These are phyloP conservation scores for Lactarius akahatsu DNA, from an alignment of 768 basidiomycete species.

Conservation along the genomic window DNA sequence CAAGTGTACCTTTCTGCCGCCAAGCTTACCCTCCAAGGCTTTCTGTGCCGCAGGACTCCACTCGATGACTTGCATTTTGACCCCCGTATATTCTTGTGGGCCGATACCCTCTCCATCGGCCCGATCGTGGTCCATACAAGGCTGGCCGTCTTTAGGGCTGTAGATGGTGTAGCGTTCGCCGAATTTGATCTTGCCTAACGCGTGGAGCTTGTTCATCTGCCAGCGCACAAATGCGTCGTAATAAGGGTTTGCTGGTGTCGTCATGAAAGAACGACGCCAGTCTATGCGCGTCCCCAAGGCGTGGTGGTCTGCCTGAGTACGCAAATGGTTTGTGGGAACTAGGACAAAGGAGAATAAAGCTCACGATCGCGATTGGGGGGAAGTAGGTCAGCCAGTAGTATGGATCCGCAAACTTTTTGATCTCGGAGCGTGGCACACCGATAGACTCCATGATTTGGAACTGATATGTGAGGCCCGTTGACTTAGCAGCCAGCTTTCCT, in stretches of 20 bases:
- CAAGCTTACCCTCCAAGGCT: constrained; percentile 64
- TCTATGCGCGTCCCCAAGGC: constrained; percentile 93
- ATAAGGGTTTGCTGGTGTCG: constrained; percentile 94
- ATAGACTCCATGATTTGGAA: constrained; percentile 99
- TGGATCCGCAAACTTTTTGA: constrained; percentile 98
- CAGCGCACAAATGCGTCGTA: constrained; percentile 97
- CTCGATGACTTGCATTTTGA: constrained; percentile 91
- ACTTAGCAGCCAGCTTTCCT: constrained; percentile 90
- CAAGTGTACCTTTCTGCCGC: constrained; percentile 80
- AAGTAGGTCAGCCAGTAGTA: constrained; percentile 90
- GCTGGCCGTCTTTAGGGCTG: constrained; percentile 97
- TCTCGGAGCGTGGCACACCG: constrained; percentile 80
- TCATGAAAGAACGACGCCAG: constrained; percentile 94
- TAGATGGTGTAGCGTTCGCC: constrained; percentile 98
- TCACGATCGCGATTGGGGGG: constrained; percentile 88
- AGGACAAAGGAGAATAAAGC: constrained; percentile 2
- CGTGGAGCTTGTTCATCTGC: constrained; percentile 93
- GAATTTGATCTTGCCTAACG: constrained; percentile 92
- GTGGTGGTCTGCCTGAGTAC: constrained; percentile 63
- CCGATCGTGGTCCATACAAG: constrained; percentile 99
- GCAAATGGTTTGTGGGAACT: constrained; percentile 29
- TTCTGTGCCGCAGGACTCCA: constrained; percentile 74
- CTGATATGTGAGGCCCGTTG: constrained; percentile 92
- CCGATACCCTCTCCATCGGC: constrained; percentile 91
- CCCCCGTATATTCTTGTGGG: constrained; percentile 91